Base-by-base conservation (phyloP, 1,139 yeast genomes). In the Lodderomyces margitis region DNA sequence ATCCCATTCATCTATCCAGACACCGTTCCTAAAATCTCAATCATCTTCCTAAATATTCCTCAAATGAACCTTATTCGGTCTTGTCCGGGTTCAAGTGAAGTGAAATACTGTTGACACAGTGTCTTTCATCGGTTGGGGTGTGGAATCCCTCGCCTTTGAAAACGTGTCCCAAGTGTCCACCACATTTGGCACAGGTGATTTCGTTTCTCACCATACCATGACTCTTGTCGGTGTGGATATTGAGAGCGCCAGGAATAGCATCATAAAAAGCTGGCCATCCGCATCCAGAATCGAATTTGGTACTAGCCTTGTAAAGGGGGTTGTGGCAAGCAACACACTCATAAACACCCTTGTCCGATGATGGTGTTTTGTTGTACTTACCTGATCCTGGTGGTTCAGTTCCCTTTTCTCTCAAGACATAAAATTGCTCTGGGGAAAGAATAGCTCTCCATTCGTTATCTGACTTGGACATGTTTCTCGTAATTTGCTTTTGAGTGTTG, bases 181-280 rank as follows among this genome's bases (percentile, higher is more conserved):
- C 96, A 59, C 98, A 92, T n/a, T 74, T 73, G 14, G 81, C 68
- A 58, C 98, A 92, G 47, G 85, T 74, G 83, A 91, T 89, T 61
- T 92, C 99, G 11, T 81, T 87, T 47, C 98, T 73, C 14, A 68
- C 71, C 91, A 83, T 87, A 0, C 98, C 98, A 42, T 66, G 65
- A 8, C 82, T 62, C 0, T 44, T 54, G 61, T 92, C 99, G 21
- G 70, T 74, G 48, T 74, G 64, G 11, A 84, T 70, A 23, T 64
- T 74, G 36, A 92, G 72, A 1, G 96, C 74, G 0, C 89, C 91
- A 0, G 96, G 95, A 39, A 91, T 68, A 4, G 95, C 96, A 44
- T 87, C 84, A 59, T 83, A 91, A 62, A 92, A 92, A 0, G 97
- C 89, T 0, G 98, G 98, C 98, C 98, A 92, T 2, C 98, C 98